These are phyloP conservation scores for Didymella pinodella DNA, from an alignment of 2,329 filamentous ascomycete species.

Conservation along the genomic window DNA sequence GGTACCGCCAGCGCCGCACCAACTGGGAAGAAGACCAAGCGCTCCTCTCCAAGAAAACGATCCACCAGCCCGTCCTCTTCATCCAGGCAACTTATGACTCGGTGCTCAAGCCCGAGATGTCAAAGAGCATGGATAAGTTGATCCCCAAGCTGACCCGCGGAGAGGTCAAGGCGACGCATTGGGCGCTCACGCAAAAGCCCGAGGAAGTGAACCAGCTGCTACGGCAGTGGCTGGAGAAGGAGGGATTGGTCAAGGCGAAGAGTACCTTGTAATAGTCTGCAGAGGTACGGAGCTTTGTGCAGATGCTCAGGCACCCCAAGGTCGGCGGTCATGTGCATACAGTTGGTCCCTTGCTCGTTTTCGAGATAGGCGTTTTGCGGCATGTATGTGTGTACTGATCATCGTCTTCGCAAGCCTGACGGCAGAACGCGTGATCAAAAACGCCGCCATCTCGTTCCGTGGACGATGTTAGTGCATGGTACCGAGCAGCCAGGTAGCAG, in stretches of 20 bases:
- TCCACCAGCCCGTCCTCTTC: constrained; percentile 69
- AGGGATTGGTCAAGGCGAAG: constrained; percentile 57
- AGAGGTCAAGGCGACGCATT: constrained; percentile 77
- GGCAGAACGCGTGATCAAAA: neutral
- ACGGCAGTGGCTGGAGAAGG: constrained; percentile 69
- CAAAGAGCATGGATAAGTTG: constrained; percentile 72
- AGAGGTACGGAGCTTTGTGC: neutral
- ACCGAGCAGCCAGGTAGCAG: neutral
- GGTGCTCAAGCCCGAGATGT: constrained; percentile 76
- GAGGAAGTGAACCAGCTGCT: constrained; percentile 75
- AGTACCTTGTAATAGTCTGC: constrained; percentile 52
- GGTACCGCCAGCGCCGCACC: constrained; percentile 78
- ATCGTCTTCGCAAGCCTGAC: neutral
- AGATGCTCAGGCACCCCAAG: too few relatives aligned
- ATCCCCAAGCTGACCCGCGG: constrained; percentile 70
- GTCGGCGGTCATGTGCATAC: neutral
- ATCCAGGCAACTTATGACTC: constrained; percentile 74
- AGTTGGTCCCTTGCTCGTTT: neutral
- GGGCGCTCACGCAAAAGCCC: constrained; percentile 79
- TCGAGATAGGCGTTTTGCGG: neutral
- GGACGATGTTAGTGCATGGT: neutral
- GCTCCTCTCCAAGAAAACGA: constrained; percentile 42
- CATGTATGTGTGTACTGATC: neutral
- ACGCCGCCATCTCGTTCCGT: neutral
- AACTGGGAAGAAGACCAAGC: constrained; percentile 79